Conservation (phyloP, 78 protist genomes). For the Planoprotostelium fungivorum region DNA sequence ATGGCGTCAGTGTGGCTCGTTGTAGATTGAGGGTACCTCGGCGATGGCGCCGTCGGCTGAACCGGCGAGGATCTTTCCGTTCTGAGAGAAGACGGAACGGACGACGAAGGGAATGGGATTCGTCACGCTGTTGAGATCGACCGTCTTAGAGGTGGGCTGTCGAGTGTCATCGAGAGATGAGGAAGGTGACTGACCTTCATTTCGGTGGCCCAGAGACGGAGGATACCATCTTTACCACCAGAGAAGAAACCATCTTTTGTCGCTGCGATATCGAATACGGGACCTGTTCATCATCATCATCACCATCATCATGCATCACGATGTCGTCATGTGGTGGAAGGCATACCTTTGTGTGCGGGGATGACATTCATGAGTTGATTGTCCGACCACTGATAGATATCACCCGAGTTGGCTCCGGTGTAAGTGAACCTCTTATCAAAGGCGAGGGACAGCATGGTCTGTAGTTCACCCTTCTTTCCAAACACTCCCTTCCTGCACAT, state of each 20-base stretch:
- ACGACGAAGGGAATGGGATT: neutral
- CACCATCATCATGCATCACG: too few species aligned
- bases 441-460: constrained; percentile 8
- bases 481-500: constrained; percentile 11
- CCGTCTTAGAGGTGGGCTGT: neutral
- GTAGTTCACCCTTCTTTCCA: neutral
- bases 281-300: neutral
- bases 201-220: constrained; percentile 9
- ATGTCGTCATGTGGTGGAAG: neutral
- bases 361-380: neutral
- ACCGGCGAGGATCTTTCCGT: neutral
- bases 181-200: neutral
- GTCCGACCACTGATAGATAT: constrained; percentile 11
- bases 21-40: neutral
- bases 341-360: constrained; percentile 4
- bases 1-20: neutral
- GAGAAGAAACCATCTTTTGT: neutral
- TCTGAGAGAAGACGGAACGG: neutral
- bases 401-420: constrained; percentile 8
- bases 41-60: neutral
- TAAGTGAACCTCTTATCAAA: constrained; percentile 1
- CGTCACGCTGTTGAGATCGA: neutral
- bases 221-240: constrained; percentile 20
- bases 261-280: neutral
- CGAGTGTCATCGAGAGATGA: neutral